Evolutionary conservation across 257 asterid genomes (phyloP), one percentile per base, ranked within the genome.

Genomic region (Solanum neorickii): DNA sequence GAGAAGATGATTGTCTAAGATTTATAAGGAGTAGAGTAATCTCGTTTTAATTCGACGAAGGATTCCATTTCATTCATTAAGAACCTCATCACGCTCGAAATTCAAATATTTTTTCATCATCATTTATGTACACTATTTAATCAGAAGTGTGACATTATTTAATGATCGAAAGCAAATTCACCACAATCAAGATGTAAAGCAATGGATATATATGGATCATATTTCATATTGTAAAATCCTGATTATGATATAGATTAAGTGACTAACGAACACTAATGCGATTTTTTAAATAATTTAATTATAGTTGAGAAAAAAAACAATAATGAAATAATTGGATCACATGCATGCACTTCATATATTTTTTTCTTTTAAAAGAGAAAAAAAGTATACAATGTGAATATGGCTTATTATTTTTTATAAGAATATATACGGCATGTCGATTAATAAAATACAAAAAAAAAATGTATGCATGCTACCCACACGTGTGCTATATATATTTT

Each of bases 81-180:
- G 3, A 8, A 3, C 3, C 1, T 7, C 29, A 0, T 10, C 29
- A 21, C 14, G 0, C 3, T 5, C 13, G 7, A 23, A 23, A 60
- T 23, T 10, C 13, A 4, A 0, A 60, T 5, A 60, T 60, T 60
- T 1, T 21, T 60, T 23, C 2, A 23, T 59, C 6, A 0, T 0
- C 0, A 12, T 4, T 60, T 60, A 5, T 0, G 1, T 35, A 37
- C 7, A 60, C 6, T 60, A 60, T 23, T 1, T 10, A 2, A 1
- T 60, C 1, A 10, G 7, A 11, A 60, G 29, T 2, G 5, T 60
- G 13, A n/a, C 70, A 62, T 62, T 10, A 62, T 62, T 10, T 10
- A 62, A 62, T 3, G 15, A 62, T 0, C 3, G 6, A 0, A 2
- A 62, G 31, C 27, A 62, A 10, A 62, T 62, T 60, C 69, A 60